phyloP scores from a whole-genome alignment of 2,329 filamentous ascomycete genomes.

The Ophiocordyceps robertsii region DNA sequence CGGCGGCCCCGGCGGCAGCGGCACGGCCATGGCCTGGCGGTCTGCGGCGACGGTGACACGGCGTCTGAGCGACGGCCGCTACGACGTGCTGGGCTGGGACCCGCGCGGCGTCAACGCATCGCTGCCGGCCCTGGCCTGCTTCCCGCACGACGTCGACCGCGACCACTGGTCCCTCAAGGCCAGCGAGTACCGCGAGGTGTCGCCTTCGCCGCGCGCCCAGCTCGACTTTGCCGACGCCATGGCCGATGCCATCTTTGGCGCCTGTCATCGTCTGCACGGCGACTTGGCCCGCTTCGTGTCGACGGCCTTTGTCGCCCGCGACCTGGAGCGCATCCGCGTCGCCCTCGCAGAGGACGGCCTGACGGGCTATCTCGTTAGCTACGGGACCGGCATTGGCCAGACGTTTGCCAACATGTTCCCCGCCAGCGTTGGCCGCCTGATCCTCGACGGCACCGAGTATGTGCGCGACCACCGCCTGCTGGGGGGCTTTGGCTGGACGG shows the following conservation, averaged over 20 bases:
- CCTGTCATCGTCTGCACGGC: conserved; percentile 27
- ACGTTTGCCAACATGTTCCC: conserved; percentile 39
- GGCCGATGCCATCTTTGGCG: conserved; percentile 28
- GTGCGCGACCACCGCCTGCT: conserved; percentile 29
- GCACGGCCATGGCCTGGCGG: conserved; percentile 26
- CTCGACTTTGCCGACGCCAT: conserved; percentile 30
- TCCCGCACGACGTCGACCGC: conserved; percentile 28
- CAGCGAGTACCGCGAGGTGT: conserved; percentile 23
- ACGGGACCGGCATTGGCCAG: conserved; percentile 38
- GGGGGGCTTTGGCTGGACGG: conserved; percentile 32
- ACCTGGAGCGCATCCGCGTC: conserved; percentile 33
- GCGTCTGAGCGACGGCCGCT: conserved; percentile 26
- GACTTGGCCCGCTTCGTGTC: conserved; percentile 32
- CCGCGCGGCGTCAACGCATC: conserved; percentile 38
- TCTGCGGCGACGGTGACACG: conserved; percentile 21
- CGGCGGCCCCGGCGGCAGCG: conserved; percentile 36
- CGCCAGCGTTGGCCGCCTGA: conserved; percentile 29
- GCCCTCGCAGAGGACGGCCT: conserved; percentile 30
- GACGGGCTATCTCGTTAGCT: conserved; percentile 35
- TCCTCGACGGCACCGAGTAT: conserved; percentile 35
- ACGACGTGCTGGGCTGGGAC: conserved; percentile 39
- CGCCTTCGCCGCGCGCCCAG: conserved; percentile 19
- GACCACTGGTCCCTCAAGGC: conserved; percentile 31
- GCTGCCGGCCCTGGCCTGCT: conserved; percentile 31
- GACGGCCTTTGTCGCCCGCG: conserved; percentile 32